Base-by-base conservation (phyloP, 2,329 filamentous ascomycete genomes). In the Neofusicoccum laricinum region DNA sequence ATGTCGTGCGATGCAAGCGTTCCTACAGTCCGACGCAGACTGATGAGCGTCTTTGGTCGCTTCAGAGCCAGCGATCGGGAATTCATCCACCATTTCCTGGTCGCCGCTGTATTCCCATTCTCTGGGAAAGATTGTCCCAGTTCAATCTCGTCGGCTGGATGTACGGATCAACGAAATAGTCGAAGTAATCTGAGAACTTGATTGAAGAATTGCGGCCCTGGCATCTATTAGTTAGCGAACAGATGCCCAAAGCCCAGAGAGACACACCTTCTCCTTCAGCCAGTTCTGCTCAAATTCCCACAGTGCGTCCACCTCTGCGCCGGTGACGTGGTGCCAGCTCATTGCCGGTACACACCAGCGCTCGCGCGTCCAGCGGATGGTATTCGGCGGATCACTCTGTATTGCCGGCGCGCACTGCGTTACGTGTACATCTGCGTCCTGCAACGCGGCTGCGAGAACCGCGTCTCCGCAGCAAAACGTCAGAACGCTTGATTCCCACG, bases 261-360 rank as follows among this genome's bases (percentile, higher is more conserved):
- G 30, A 48, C 61, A 32, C 45, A 66, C 64, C 21, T 76, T 67
- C 4, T 68, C 63, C 7, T 66, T 55, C 2, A 71, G 73, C 76
- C 76, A 79, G 1, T 70, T 70, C 49, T 69, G 68, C 46, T 78
- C 72, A 11, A 69, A 63, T 4, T 71, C 65, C 75, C 75, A 77
- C 32, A 75, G 67, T 55, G 55, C 64, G 10, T 70, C 69, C 14
- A 75, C 68, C 6, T 72, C 68, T 1, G 67, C 67, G 2, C 64
- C 41, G 2, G 65, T 64, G 63, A 76, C 68, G 30, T 73, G 69
- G 43, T 78, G 72, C 76, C 75, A 78, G 3, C 74, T 76, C 3
- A 82, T 68, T 11, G 75, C 75, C 4, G 79, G 78, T 0, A 68
- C 66, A 65, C 80, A 82, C 79, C 80, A 82, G 17, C 79, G 71